Percentiles rank a stretch among this genome's conserved stretches.
Conservation (phyloP, 306 rosid genomes). For the Mimosa bimucronata region DNA sequence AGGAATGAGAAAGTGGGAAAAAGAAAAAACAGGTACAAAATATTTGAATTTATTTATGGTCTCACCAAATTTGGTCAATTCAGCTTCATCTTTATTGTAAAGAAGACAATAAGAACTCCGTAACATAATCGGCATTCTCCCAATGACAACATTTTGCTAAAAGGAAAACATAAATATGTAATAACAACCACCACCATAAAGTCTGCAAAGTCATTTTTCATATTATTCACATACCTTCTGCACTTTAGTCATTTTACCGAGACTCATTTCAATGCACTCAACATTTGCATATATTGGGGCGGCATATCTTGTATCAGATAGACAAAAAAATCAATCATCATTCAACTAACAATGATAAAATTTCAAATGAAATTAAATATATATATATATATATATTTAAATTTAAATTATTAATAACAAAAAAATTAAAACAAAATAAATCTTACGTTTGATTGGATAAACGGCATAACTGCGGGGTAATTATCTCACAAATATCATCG, state of each 20-base stretch:
- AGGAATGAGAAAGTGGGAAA: slow-evolving; percentile 7
- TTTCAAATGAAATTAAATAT: no score
- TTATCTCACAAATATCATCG: slow-evolving; percentile 50
- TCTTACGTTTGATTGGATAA: slow-evolving; percentile 80
- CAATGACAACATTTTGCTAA: slow-evolving; percentile 63
- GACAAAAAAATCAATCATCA: slow-evolving; percentile 10
- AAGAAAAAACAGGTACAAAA: no score
- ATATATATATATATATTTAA: no score
- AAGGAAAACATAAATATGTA: no score
- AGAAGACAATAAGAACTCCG: slow-evolving; percentile 78
- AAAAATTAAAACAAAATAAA: slow-evolving; percentile 18
- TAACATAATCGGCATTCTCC: slow-evolving; percentile 91
- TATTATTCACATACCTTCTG: no score
- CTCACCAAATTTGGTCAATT: slow-evolving; percentile 85
- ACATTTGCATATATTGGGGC: slow-evolving; percentile 78
- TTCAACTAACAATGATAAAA: slow-evolving; percentile 7
- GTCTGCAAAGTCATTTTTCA: no score
- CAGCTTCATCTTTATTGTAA: slow-evolving; percentile 74
- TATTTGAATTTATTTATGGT: no score
- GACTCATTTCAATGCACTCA: slow-evolving; percentile 65
- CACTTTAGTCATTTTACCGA: slow-evolving; percentile 37
- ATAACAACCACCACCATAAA: no score
- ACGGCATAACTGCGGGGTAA: slow-evolving; percentile 79
- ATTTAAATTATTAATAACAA: no score
- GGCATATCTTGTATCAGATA: slow-evolving; percentile 57